A percentile compares a stretch with the other conserved stretches of the same genome.
These are phyloP conservation scores for Theileria parva DNA, from an alignment of 169 alveolate species.

Conservation along the genomic window DNA sequence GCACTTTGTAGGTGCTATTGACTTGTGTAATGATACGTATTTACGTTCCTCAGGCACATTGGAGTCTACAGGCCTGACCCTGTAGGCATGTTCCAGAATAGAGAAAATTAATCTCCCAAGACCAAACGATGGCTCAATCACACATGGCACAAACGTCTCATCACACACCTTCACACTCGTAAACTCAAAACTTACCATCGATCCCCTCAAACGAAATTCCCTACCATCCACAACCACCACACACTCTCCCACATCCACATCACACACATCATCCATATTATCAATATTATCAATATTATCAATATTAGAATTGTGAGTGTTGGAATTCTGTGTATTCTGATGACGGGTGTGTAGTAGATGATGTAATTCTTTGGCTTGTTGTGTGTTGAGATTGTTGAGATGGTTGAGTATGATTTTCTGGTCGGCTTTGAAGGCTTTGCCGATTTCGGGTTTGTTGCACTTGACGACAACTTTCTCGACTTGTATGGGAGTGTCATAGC, in stretches of 20 bases:
- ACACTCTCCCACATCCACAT: neutral
- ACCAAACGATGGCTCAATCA: constrained; percentile 99
- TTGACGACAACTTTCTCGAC: constrained; percentile 78
- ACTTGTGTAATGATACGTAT: constrained; percentile 91
- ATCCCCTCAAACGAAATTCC: constrained; percentile 46
- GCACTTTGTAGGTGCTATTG: constrained; percentile 94
- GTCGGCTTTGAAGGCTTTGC: constrained; percentile 85
- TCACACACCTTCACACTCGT: constrained; percentile 87
- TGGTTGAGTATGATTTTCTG: constrained; percentile 67
- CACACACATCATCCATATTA: neutral
- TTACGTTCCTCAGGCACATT: constrained; percentile 83
- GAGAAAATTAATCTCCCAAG: constrained; percentile 93
- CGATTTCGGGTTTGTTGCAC: constrained; percentile 86
- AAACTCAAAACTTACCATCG: constrained; percentile 84
- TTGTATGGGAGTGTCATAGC: constrained; percentile 84
- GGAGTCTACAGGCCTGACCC: constrained; percentile 83
- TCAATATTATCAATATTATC: neutral
- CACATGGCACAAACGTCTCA: constrained; percentile 92
- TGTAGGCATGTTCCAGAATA: constrained; percentile 94
- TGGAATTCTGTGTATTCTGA: no score
- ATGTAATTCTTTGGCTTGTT: constrained; percentile 66
- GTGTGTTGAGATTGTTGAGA: constrained; percentile 45
- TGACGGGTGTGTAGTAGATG: constrained; percentile 37
- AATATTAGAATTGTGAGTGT: no score
- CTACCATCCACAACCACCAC: constrained; percentile 27